Percentiles rank a stretch among this genome's conserved stretches.
These are phyloP conservation scores for Amaranthus cruentus DNA, from an alignment of 148 eudicot genomes.

Conservation along the genomic window DNA sequence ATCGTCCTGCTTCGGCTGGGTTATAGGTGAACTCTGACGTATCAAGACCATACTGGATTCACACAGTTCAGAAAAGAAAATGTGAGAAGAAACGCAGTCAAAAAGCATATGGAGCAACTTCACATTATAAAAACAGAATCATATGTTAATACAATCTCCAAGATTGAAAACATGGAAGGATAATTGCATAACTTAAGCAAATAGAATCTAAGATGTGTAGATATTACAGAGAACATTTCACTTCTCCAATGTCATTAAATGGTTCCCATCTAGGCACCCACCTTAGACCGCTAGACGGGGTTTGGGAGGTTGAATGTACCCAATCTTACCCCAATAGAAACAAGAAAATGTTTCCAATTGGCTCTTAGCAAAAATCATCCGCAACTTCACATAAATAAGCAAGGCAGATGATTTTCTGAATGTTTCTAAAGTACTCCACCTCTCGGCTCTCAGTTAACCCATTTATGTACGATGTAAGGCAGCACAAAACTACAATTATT, in stretches of 20 bases:
- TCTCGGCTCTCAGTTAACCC: background rate
- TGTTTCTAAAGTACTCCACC: background rate
- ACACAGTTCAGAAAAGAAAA: constrained; percentile 3
- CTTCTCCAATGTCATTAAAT: background rate
- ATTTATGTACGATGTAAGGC: background rate
- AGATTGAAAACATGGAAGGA: background rate
- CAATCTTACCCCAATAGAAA: too few relatives aligned
- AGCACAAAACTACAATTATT: background rate
- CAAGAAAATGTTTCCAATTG: too few relatives aligned
- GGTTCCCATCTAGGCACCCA: background rate
- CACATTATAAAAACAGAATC: background rate
- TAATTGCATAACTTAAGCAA: background rate
- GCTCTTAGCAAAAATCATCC: too few relatives aligned
- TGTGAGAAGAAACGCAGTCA: background rate
- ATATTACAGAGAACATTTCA: too few relatives aligned
- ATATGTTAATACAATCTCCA: background rate
- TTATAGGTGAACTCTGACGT: constrained; percentile 92
- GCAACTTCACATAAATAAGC: background rate
- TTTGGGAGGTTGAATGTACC: too few relatives aligned
- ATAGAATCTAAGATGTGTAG: background rate
- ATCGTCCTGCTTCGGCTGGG: constrained; percentile 62
- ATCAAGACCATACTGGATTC: constrained; percentile 83
- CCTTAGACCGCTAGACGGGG: too few relatives aligned
- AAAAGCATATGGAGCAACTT: background rate
- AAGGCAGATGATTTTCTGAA: background rate